phyloP scores from a whole-genome alignment of 805 yeast species.

The Maudiozyma barnettii region DNA sequence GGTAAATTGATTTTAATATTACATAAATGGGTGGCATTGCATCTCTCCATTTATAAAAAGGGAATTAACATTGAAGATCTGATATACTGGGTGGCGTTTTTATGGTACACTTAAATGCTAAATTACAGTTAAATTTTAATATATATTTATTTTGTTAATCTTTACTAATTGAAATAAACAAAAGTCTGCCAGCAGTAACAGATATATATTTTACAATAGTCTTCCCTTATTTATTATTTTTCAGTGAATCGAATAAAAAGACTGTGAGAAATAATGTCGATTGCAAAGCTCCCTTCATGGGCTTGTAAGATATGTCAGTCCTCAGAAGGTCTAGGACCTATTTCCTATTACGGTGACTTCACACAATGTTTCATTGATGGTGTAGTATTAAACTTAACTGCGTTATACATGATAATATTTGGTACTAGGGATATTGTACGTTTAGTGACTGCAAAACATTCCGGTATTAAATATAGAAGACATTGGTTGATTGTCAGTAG shows the following conservation, averaged over 20 bases:
- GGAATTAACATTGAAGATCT: too few species aligned
- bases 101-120: too few species aligned
- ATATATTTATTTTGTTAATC: too few species aligned
- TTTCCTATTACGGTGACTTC: constrained; percentile 42
- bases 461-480: constrained; percentile 30
- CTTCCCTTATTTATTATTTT: background rate
- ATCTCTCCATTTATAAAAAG: too few species aligned
- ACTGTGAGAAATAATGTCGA: background rate
- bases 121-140: too few species aligned
- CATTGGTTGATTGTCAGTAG: constrained; percentile 32
- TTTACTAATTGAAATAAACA: too few species aligned
- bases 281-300: constrained; percentile 5
- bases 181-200: too few species aligned
- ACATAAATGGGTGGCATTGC: too few species aligned
- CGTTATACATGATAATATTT: constrained; percentile 34
- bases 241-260: background rate
- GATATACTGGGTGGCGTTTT: too few species aligned
- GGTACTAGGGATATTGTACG: constrained; percentile 34
- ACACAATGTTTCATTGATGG: constrained; percentile 56
- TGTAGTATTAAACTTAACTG: constrained; percentile 34
- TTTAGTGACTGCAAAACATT: constrained; percentile 16
- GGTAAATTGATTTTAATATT: too few species aligned
- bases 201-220: too few species aligned
- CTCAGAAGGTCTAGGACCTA: constrained; percentile 36
- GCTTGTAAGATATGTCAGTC: constrained; percentile 18